Percentiles rank a stretch among this genome's conserved stretches.
These are phyloP conservation scores for Ambrosiella xylebori DNA, from an alignment of 2,329 filamentous ascomycete species.

Conservation along the genomic window DNA sequence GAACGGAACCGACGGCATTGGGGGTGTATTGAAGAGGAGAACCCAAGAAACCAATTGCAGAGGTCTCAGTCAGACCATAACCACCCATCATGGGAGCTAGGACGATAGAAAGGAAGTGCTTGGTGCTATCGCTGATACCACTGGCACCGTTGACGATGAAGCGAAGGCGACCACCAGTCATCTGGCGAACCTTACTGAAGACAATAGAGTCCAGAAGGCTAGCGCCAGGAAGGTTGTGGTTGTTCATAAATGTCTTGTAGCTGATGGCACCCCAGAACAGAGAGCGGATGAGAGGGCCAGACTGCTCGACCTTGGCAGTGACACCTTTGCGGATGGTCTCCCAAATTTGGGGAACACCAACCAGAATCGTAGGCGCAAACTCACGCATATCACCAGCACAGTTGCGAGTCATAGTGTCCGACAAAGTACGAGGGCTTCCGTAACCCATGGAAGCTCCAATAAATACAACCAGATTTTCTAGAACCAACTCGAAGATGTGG, in stretches of 20 bases:
- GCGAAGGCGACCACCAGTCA: slow-evolving; percentile 74
- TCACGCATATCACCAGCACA: slow-evolving; percentile 89
- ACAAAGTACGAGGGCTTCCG: slow-evolving; percentile 75
- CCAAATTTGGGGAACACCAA: slow-evolving; percentile 93
- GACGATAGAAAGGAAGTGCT: slow-evolving; percentile 78
- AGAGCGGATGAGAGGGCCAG: slow-evolving; percentile 51
- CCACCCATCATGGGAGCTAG: slow-evolving; percentile 88
- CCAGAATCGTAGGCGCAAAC: slow-evolving; percentile 72
- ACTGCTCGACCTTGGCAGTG: slow-evolving; percentile 55
- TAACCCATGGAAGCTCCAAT: slow-evolving; percentile 89
- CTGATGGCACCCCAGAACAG: slow-evolving; percentile 57
- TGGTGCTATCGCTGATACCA: slow-evolving; percentile 72
- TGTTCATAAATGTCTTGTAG: slow-evolving; percentile 41
- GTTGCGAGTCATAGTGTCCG: slow-evolving; percentile 71
- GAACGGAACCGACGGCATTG: slow-evolving; percentile 58
- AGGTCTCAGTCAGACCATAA: slow-evolving; percentile 89
- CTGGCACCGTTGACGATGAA: slow-evolving; percentile 92
- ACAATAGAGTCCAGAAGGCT: slow-evolving; percentile 63
- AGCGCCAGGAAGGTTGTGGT: slow-evolving; percentile 44
- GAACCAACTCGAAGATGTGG: slow-evolving; percentile 90
- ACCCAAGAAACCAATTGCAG: slow-evolving; percentile 64
- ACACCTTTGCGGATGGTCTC: slow-evolving; percentile 96
- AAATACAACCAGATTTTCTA: slow-evolving; percentile 80
- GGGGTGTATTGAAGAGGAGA: slow-evolving; percentile 75
- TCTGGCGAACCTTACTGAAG: slow-evolving; percentile 80